Conservation (phyloP, 805 yeast genomes). For the Spathaspora boniae region DNA sequence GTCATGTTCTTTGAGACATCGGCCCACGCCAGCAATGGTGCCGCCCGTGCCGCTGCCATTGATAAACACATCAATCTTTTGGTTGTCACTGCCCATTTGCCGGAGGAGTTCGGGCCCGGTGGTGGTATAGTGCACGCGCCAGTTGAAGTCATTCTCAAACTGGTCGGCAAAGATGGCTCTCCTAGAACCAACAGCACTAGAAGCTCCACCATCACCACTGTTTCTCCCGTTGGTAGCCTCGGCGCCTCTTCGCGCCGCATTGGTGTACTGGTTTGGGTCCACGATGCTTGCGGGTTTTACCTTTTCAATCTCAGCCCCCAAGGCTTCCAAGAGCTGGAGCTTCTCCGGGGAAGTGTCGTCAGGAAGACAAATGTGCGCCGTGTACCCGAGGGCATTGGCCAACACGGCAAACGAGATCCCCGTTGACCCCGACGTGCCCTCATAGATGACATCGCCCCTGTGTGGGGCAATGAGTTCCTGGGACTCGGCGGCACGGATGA, state of each 20-base stretch:
- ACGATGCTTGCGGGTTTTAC: conserved; percentile 95
- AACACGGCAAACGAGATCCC: conserved; percentile 91
- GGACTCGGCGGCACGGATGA: conserved; percentile 65
- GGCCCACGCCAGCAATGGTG: conserved; percentile 86
- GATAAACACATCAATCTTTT: conserved; percentile 68
- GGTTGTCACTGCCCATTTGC: conserved; percentile 52
- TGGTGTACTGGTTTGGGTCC: conserved; percentile 90
- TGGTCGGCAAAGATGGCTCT: conserved; percentile 90
- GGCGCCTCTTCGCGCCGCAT: conserved; percentile 74
- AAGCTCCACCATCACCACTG: too few species aligned
- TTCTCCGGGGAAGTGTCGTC: conserved; percentile 91
- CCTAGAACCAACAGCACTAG: too few species aligned
- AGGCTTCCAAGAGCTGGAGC: conserved; percentile 59
- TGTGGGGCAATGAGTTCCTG: conserved; percentile 55
- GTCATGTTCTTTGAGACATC: conserved; percentile 66
- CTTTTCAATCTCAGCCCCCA: conserved; percentile 80
- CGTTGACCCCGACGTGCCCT: conserved; percentile 96
- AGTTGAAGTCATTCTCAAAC: conserved; percentile 88
- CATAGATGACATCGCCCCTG: conserved; percentile 73
- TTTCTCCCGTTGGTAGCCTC: conserved; percentile 39
- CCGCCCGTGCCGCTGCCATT: conserved; percentile 98
- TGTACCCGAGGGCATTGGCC: conserved; percentile 85
- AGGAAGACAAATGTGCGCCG: conserved; percentile 90
- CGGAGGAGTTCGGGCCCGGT: conserved; percentile 92
- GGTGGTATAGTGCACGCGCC: conserved; percentile 75